These are phyloP conservation scores for Tephrocybe sp. DNA, from an alignment of 768 basidiomycete species.

Conservation along the genomic window DNA sequence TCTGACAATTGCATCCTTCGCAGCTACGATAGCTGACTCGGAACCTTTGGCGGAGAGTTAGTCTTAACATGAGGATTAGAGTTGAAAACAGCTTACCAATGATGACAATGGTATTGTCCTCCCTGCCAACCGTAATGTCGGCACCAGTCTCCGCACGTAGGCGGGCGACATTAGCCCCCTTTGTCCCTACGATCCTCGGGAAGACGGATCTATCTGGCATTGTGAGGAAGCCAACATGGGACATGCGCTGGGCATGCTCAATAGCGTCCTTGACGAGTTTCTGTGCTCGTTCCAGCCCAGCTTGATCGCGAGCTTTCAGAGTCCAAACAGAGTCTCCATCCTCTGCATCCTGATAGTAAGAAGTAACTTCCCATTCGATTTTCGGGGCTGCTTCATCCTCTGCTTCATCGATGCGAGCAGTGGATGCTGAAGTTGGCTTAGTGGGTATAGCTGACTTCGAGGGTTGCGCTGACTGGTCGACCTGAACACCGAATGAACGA, in stretches of 20 bases:
- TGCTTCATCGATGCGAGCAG: slow-evolving; percentile 86
- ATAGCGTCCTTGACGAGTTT: slow-evolving; percentile 65
- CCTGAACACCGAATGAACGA: slow-evolving; percentile 76
- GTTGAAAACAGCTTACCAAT: slow-evolving; percentile 59
- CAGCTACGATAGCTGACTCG: slow-evolving; percentile 62
- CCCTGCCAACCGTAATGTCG: slow-evolving; percentile 88
- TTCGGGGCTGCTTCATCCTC: slow-evolving; percentile 46
- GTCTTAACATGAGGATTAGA: background rate
- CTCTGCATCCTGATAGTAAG: slow-evolving; percentile 77
- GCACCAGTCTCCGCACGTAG: slow-evolving; percentile 87
- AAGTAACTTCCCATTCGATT: slow-evolving; percentile 70
- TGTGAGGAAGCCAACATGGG: slow-evolving; percentile 83
- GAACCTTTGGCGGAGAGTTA: slow-evolving; percentile 46
- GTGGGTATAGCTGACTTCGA: slow-evolving; percentile 57
- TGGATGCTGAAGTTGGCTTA: slow-evolving; percentile 43
- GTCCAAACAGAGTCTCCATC: slow-evolving; percentile 88
- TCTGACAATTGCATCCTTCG: slow-evolving; percentile 74
- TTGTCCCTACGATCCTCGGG: slow-evolving; percentile 90
- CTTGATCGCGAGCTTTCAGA: slow-evolving; percentile 76
- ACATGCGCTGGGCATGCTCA: slow-evolving; percentile 65
- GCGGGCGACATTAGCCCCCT: slow-evolving; percentile 87
- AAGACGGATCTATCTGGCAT: slow-evolving; percentile 80
- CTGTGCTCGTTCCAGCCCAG: slow-evolving; percentile 73
- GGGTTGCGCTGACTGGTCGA: slow-evolving; percentile 72
- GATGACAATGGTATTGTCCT: slow-evolving; percentile 84